These are phyloP conservation scores for Mrakia hoshinonis DNA, from an alignment of 768 basidiomycete genomes.

Conservation along the genomic window DNA sequence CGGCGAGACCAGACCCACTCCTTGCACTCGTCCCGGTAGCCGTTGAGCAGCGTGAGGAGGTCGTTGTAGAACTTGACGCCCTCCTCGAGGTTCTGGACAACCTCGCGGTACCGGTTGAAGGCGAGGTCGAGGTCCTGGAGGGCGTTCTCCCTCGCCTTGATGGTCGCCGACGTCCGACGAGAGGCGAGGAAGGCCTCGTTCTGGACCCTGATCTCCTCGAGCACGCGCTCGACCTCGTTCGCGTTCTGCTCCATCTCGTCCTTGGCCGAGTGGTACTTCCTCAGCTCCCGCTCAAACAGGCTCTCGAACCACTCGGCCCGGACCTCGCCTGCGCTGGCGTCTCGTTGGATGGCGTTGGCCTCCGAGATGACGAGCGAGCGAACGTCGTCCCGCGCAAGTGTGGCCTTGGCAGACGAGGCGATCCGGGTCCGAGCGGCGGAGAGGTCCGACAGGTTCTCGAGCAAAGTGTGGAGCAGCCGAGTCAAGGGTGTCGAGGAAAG, in stretches of 20 bases:
- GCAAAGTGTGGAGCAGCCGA: constrained; percentile 57
- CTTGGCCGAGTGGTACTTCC: constrained; percentile 66
- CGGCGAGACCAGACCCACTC: constrained; percentile 25
- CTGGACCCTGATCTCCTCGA: constrained; percentile 58
- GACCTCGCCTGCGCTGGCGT: constrained; percentile 49
- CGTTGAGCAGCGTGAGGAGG: constrained; percentile 55
- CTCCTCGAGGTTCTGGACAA: constrained; percentile 73
- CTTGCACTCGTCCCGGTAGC: constrained; percentile 20
- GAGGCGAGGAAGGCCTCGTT: constrained; percentile 69
- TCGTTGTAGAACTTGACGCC: constrained; percentile 93
- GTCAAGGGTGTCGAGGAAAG: constrained; percentile 42
- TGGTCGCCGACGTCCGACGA: constrained; percentile 62
- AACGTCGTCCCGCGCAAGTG: constrained; percentile 65
- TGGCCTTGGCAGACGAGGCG: constrained; percentile 55
- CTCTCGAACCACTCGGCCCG: constrained; percentile 83
- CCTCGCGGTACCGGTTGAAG: constrained; percentile 79
- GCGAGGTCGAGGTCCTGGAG: constrained; percentile 75
- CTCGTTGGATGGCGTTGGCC: constrained; percentile 55
- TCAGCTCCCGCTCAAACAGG: constrained; percentile 64
- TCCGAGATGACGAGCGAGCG: constrained; percentile 57
- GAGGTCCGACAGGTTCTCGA: constrained; percentile 74
- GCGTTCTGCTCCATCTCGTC: constrained; percentile 51
- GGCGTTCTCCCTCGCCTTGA: constrained; percentile 71
- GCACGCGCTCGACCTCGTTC: constrained; percentile 55
- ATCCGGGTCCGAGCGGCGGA: constrained; percentile 54